phyloP scores from a whole-genome alignment of 2,329 filamentous ascomycete species.

The Hawksworthiomyces lignivorus region DNA sequence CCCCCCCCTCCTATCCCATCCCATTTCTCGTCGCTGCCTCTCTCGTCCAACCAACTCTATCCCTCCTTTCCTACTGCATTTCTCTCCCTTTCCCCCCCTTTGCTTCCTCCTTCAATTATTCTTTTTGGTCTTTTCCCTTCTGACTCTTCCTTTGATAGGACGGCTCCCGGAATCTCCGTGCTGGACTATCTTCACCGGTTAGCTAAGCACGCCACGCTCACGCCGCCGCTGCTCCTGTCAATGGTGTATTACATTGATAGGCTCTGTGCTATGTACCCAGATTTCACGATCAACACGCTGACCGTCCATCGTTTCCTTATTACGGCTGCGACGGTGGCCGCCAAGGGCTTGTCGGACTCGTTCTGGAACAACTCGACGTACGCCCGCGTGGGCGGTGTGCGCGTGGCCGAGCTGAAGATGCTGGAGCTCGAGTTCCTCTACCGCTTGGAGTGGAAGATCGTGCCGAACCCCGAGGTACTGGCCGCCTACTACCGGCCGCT shows the following conservation, averaged over 20 bases:
- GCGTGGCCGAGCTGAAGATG: constrained; percentile 79
- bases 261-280: constrained; percentile 81
- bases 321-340: constrained; percentile 87
- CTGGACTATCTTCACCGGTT: constrained; percentile 87
- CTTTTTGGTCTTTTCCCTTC: not conserved
- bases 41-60: too few species aligned
- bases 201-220: constrained; percentile 87
- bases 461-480: constrained; percentile 87
- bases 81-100: not conserved
- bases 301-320: constrained; percentile 98
- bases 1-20: too few species aligned
- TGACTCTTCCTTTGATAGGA: constrained; percentile 29
- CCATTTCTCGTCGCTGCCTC: too few species aligned
- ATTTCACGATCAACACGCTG: constrained; percentile 92
- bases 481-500: constrained; percentile 89
- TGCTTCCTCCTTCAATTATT: not conserved
- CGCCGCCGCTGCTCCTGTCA: constrained; percentile 86
- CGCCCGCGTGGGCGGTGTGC: constrained; percentile 86
- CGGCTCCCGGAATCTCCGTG: constrained; percentile 84
- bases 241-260: constrained; percentile 99
- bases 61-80: constrained; percentile 14
- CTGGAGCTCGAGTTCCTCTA: constrained; percentile 91
- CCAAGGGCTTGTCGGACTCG: constrained; percentile 90
- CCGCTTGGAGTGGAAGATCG: constrained; percentile 91
- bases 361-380: constrained; percentile 99